phyloP scores from a whole-genome alignment of 2,329 filamentous ascomycete genomes.

The Monosporascus sp. region DNA sequence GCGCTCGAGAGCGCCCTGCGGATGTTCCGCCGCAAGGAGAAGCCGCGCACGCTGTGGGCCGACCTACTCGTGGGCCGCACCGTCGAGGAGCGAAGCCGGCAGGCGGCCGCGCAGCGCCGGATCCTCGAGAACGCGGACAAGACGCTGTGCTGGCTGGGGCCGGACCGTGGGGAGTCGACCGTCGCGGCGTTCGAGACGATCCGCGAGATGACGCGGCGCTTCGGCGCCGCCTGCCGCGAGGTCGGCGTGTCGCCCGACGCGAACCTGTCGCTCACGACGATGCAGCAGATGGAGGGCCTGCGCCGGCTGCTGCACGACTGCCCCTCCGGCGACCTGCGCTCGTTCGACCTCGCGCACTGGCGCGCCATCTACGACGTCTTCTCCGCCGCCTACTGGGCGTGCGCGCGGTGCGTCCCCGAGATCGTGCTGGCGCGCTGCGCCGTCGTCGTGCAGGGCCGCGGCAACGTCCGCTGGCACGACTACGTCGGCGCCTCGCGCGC shows the following conservation, averaged over 20 bases:
- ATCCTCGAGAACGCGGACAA: conserved; percentile 14
- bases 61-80: no score
- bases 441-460: conserved; percentile 15
- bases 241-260: conserved; percentile 7
- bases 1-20: conserved; percentile 14
- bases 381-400: conserved; percentile 13
- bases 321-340: conserved; percentile 11
- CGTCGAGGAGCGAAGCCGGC: no score
- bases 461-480: conserved; percentile 14
- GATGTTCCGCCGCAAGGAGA: conserved; percentile 14
- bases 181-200: conserved; percentile 11
- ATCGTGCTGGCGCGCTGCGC: conserved; percentile 13
- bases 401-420: conserved; percentile 10
- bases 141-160: conserved; percentile 19
- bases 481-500: conserved; percentile 14
- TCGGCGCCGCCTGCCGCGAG: conserved; percentile 3
- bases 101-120: conserved; percentile 3
- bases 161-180: conserved; percentile 7
- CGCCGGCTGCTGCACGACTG: conserved; percentile 4
- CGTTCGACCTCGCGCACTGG: conserved; percentile 14
- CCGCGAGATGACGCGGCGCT: conserved; percentile 12
- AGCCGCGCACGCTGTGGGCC: conserved; percentile 1
- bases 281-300: conserved; percentile 7
- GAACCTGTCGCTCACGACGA: not conserved
- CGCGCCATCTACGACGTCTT: conserved; percentile 11